Percentiles rank a stretch among this genome's conserved stretches.
These are phyloP conservation scores for Plasmodium falciparum DNA, from an alignment of 169 alveolate genomes.

Conservation along the genomic window DNA sequence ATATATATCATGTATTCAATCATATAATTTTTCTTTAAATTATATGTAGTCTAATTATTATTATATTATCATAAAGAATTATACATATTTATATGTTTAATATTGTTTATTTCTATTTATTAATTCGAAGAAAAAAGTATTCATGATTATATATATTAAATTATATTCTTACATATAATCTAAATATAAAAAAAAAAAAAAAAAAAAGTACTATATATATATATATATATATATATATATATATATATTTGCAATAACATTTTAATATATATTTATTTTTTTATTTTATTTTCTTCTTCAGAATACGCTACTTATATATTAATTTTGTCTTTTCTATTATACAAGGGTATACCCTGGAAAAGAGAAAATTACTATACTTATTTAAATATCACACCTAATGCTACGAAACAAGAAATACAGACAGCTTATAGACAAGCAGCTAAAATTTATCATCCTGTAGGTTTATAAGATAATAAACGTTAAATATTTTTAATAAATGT, in stretches of 20 bases:
- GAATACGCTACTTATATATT: slow-evolving; percentile 51
- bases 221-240: not conserved
- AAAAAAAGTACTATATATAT: too few relatives aligned
- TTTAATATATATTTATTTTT: not conserved
- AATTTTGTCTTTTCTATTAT: slow-evolving; percentile 57
- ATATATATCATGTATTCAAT: too few relatives aligned
- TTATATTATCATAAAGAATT: too few relatives aligned
- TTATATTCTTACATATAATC: not conserved
- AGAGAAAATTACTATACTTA: slow-evolving; percentile 61
- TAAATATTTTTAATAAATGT: not conserved
- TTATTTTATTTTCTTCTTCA: slow-evolving; percentile 9
- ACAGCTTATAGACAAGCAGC: slow-evolving; percentile 77
- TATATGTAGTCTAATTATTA: too few relatives aligned
- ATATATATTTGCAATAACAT: not conserved
- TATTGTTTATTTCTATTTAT: too few relatives aligned
- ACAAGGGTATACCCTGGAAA: slow-evolving; percentile 75
- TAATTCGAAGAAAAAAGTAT: not conserved
- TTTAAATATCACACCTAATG: slow-evolving; percentile 59
- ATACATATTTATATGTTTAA: too few relatives aligned
- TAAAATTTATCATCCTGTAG: slow-evolving; percentile 70
- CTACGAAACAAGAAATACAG: slow-evolving; percentile 73
- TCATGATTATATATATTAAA: not conserved
- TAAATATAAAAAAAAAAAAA: too few relatives aligned
- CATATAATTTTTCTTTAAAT: too few relatives aligned
- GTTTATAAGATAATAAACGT: not conserved